Percentiles rank a stretch among this genome's conserved stretches.
Evolutionary conservation across 225 moss, liverwort and hornwort genomes (phyloP).

Genomic region (Sphagnum contortum): DNA sequence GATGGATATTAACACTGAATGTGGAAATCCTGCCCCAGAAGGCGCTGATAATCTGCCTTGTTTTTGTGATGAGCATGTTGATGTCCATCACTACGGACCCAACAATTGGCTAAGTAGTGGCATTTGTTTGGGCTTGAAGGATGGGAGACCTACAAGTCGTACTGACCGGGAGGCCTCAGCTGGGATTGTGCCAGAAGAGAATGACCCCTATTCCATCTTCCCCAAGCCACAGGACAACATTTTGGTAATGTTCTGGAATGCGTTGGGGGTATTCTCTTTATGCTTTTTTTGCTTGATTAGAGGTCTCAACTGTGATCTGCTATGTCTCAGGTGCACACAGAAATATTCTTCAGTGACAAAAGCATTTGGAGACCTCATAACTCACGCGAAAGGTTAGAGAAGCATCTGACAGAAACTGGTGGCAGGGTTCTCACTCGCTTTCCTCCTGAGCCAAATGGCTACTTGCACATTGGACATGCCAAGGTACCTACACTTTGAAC

Average conservation of each 20-base stretch:
- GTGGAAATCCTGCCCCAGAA: too few relatives aligned
- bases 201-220: conserved; percentile 80
- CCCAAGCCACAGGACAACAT: conserved; percentile 83
- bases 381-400: conserved; percentile 60
- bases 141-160: too few relatives aligned
- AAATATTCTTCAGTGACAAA: conserved; percentile 84
- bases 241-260: conserved; percentile 23
- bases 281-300: too few relatives aligned
- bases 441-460: conserved; percentile 96
- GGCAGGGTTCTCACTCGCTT: conserved; percentile 74
- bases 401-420: conserved; percentile 67
- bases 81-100: too few relatives aligned
- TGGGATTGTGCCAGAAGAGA: conserved; percentile 48
- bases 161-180: conserved; percentile 18
- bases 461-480: conserved; percentile 95
- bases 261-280: background rate
- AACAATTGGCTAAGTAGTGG: too few relatives aligned
- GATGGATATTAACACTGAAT: too few relatives aligned
- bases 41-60: too few relatives aligned
- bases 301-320: too few relatives aligned
- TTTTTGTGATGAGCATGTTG: too few relatives aligned
- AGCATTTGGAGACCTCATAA: conserved; percentile 77
- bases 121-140: too few relatives aligned
- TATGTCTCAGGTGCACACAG: conserved; percentile 63
- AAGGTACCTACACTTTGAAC: conserved; percentile 33